A percentile compares a stretch with the other conserved stretches of the same genome.
Evolutionary conservation across 1,284 basidiomycete genomes (phyloP).

Genomic region (Vanrija pseudolonga): DNA sequence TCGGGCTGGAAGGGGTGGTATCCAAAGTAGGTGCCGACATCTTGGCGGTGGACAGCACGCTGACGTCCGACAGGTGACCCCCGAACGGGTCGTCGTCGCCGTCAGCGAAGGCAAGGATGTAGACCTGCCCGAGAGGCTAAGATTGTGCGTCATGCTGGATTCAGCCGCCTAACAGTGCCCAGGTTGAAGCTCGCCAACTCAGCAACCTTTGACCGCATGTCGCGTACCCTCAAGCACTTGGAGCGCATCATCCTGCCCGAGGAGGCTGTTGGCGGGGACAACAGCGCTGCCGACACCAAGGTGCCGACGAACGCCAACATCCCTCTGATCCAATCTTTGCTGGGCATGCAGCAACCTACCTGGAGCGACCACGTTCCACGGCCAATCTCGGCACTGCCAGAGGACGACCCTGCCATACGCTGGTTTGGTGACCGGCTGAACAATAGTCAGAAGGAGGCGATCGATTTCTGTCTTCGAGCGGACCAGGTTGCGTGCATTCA

Average conservation of each 20-base stretch:
- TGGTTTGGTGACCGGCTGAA: conserved; percentile 79
- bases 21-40: conserved; percentile 59
- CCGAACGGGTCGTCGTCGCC: conserved; percentile 68
- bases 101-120: conserved; percentile 64
- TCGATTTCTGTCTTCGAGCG: conserved; percentile 43
- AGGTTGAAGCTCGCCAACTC: conserved; percentile 86
- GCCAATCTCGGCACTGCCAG: neutral
- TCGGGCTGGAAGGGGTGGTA: conserved; percentile 66
- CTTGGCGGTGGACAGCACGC: neutral
- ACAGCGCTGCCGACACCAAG: neutral
- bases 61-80: conserved; percentile 4
- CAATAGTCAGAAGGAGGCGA: conserved; percentile 74
- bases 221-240: conserved; percentile 66
- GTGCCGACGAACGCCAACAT: conserved; percentile 11
- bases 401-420: conserved; percentile 48
- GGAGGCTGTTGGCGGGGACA: neutral
- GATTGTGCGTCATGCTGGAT: conserved; percentile 52
- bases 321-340: conserved; percentile 60
- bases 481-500: conserved; percentile 87
- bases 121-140: conserved; percentile 75
- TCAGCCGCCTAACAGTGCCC: conserved; percentile 58
- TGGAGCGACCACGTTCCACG: conserved; percentile 15
- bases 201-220: conserved; percentile 88
- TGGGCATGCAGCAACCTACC: conserved; percentile 55
- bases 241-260: conserved; percentile 51